These are phyloP conservation scores for Nannizziopsis barbatae DNA, from an alignment of 2,329 filamentous ascomycete genomes.

Conservation along the genomic window DNA sequence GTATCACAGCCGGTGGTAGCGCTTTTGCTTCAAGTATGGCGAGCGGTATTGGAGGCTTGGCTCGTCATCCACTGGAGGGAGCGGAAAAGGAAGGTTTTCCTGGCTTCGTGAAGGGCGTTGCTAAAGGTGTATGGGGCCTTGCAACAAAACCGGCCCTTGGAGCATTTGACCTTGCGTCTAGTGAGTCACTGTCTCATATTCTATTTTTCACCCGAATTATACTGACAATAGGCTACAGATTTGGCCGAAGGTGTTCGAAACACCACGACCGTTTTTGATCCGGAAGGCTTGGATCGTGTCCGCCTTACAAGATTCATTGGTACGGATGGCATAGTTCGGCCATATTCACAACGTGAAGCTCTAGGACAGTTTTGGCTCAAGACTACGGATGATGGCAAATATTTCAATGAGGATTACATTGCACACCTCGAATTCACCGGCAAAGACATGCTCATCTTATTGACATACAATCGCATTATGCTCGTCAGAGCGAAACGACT, in stretches of 20 bases:
- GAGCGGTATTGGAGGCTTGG: constrained; percentile 85
- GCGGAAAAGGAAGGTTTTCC: constrained; percentile 89
- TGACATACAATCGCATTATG: constrained; percentile 80
- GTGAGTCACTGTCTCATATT: constrained; percentile 21
- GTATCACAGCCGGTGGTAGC: constrained; percentile 89
- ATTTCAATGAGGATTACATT: constrained; percentile 96
- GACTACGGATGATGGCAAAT: constrained; percentile 92
- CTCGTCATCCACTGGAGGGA: constrained; percentile 85
- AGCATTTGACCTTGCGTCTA: constrained; percentile 91
- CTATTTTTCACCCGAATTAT: neutral
- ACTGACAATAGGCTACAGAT: constrained; percentile 34
- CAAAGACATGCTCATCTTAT: constrained; percentile 79
- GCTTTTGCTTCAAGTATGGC: constrained; percentile 87
- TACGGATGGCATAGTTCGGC: constrained; percentile 82
- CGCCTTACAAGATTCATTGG: constrained; percentile 89
- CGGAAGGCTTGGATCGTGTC: constrained; percentile 84
- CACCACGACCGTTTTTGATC: constrained; percentile 96
- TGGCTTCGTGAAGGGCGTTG: constrained; percentile 95
- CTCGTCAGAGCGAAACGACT: constrained; percentile 78
- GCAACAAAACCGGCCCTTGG: constrained; percentile 95
- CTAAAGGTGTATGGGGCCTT: constrained; percentile 86
- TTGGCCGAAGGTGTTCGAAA: constrained; percentile 96
- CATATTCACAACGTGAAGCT: constrained; percentile 88
- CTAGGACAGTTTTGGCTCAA: constrained; percentile 98
- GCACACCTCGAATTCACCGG: constrained; percentile 85